Conservation (phyloP, 768 basidiomycete genomes). For the Tulasnella sp. region DNA sequence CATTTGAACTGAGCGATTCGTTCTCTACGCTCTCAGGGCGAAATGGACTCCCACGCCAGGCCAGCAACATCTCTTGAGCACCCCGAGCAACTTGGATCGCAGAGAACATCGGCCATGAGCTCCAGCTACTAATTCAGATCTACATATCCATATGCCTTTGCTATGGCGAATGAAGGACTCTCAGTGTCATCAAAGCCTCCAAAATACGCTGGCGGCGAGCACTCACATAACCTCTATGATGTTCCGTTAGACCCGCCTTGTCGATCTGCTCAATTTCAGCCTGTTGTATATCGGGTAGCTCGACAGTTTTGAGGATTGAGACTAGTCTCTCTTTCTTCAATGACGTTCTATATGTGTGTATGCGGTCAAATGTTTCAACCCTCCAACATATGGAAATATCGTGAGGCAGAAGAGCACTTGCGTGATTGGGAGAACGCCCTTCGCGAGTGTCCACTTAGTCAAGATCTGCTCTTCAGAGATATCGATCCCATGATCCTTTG, state of each 20-base stretch:
- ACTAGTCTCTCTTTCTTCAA: constrained; percentile 1
- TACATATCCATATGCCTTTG: no score
- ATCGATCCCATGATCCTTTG: background rate
- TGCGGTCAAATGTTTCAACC: background rate
- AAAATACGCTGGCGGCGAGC: no score
- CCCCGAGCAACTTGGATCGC: no score
- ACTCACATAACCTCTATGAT: constrained; percentile 2
- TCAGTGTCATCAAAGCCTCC: no score
- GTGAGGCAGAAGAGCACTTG: background rate
- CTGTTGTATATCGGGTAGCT: background rate
- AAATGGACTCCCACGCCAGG: no score
- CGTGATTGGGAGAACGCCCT: constrained; percentile 3
- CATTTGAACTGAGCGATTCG: no score
- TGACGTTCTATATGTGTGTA: background rate
- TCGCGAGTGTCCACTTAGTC: background rate
- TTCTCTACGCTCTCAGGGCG: no score
- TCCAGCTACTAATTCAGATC: no score
- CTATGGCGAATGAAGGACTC: no score
- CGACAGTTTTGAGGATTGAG: background rate
- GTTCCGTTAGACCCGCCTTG: constrained; percentile 2
- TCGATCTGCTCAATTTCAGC: background rate
- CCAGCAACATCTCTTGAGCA: no score
- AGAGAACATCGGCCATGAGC: no score
- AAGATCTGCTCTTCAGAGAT: background rate
- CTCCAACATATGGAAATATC: background rate